Evolutionary conservation across 2,329 filamentous ascomycete genomes (phyloP), one percentile per base, ranked within the genome.

Genomic region (Fusarium sp.): DNA sequence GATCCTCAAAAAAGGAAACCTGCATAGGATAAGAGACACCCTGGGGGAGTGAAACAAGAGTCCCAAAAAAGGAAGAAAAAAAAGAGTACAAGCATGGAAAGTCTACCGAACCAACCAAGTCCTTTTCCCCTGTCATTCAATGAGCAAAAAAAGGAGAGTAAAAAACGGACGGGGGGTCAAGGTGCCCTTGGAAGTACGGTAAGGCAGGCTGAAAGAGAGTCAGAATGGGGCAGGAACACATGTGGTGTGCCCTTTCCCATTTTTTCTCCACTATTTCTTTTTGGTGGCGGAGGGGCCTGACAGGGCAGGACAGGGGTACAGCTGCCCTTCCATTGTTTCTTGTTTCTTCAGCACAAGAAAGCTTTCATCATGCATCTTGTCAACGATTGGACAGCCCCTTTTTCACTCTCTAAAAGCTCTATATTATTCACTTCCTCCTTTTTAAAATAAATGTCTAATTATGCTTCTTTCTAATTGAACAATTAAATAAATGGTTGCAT

Each of bases 211-310:
- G 56, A 61, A 18, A n/a, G 41, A 45, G 41, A 73, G 59, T 56
- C 63, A 71, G 67, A 16, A 65, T 60, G 70, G 66, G 71, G 71
- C 67, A 73, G 56, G 67, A 74, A 71, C 45, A 39, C 67, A 74
- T 73, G 71, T 73, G 71, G 34, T 25, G 52, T 54, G 70, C 34
- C 58, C 45, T 27, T 59, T 72, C 27, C 54, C 59, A 61, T 64
- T 64, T 25, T 52, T n/a, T 41, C 52, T 57, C 71, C 54, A 62
- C 25, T 61, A 30, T 32, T 32, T 37, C 34, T 37, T 45, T 45
- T 48, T 34, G 52, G 54, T 41, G 56, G 64, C 20, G 62, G 37
- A 58, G 61, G 41, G 27, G 59, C 18, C 68, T 60, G 39, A 58
- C 68, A 74, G 70, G 62, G 37, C 60, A 59, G 39, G 56, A 56